These are phyloP conservation scores for Pelargonium hybrid DNA, from an alignment of 441 rosid species.

Conservation along the genomic window DNA sequence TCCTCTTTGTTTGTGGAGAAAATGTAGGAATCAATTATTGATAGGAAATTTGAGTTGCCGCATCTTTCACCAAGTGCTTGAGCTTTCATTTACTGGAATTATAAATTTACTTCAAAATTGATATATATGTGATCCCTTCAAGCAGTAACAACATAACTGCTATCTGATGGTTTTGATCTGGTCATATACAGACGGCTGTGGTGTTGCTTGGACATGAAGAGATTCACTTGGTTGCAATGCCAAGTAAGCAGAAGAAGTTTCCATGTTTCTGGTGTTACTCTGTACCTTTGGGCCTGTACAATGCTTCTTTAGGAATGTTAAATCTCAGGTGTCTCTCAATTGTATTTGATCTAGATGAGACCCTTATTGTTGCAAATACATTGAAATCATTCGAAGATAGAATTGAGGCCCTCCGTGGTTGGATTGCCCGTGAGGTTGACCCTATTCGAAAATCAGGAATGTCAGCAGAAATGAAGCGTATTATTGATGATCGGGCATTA, in stretches of 20 bases:
- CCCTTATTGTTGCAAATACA: constrained; percentile 89
- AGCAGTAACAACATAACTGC: not conserved
- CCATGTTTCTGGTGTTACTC: constrained; percentile 97
- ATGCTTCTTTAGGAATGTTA: constrained; percentile 71
- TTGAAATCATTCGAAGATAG: constrained; percentile 93
- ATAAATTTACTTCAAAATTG: not conserved
- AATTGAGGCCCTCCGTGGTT: constrained; percentile 56
- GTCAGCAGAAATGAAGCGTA: constrained; percentile 69
- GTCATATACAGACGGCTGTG: constrained; percentile 60
- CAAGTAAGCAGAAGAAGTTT: constrained; percentile 91
- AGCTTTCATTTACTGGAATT: not conserved
- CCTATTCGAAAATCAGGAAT: constrained; percentile 54
- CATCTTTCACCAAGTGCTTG: not conserved
- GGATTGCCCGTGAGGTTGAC: constrained; percentile 78
- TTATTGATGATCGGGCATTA: constrained; percentile 56
- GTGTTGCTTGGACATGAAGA: constrained; percentile 72
- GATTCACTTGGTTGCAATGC: constrained; percentile 96
- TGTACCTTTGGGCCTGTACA: constrained; percentile 57
- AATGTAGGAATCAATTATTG: not conserved
- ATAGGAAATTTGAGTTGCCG: not conserved
- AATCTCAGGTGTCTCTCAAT: constrained; percentile 76
- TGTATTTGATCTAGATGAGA: constrained; percentile 94
- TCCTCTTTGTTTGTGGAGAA: not conserved
- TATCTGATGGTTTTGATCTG: constrained; percentile 4
- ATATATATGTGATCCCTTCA: not conserved